Evolutionary conservation across 495 filamentous ascomycete genomes (phyloP), one percentile per base, ranked within the genome.

Genomic region (Penicillium nucicola): DNA sequence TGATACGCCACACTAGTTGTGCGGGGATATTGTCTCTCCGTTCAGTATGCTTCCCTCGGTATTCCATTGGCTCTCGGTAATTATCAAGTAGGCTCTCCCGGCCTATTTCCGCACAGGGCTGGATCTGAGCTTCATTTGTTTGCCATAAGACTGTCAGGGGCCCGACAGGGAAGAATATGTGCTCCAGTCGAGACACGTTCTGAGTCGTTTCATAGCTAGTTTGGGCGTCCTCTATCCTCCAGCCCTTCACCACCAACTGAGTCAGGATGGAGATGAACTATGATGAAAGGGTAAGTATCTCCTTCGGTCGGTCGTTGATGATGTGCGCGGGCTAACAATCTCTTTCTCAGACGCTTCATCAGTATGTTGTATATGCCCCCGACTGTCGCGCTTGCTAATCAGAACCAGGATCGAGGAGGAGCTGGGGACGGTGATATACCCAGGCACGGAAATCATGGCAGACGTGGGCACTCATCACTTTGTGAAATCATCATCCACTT

Each of bases 361-460:
- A 66, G 65, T 66, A 56, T 28, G 53, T 52, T 5, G n/a, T 10
- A 15, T 10, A 12, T 6, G 18, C 15, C 3, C 3, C 10, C 14
- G 7, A 34, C 1, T 4, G 10, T 18, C 15, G 15, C 19, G n/a
- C 8, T 4, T 37, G 19, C 56, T 56, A 28, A 61, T 17, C n/a
- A 11, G 4, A 12, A 34, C 34, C 45, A 68, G 62, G 22, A 54
- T 68, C 36, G 76, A 79, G 59, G 56, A 69, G 40, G 74, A 79
- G 68, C 70, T 84, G 42, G 62, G 78, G 17, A 74, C 71, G 23
- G 73, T 78, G 50, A 80, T 85, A 42, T 71, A 81, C 33, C 82
- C 82, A 0, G 82, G 82, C 3, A 85, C 82, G 13, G 82, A 85
- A 65, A 76, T 84, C 62, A 85, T 84, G 82, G 62, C 69, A 36